Evolutionary conservation across 2,329 filamentous ascomycete species (phyloP).

Genomic region (Chrysoporthe cubensis): DNA sequence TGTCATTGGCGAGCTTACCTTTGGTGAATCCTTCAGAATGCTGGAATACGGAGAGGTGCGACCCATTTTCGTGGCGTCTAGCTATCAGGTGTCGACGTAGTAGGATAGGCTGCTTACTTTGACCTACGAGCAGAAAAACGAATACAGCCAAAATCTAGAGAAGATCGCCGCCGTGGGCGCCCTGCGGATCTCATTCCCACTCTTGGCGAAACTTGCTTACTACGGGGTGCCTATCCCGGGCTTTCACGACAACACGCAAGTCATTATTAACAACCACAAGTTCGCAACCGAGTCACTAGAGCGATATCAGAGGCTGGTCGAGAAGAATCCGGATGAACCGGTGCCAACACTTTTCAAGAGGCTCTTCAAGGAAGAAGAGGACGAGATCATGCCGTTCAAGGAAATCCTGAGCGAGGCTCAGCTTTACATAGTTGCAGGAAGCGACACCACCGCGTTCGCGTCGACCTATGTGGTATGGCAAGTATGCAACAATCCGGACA

Average conservation of each 20-base stretch:
- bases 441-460: slow-evolving; percentile 54
- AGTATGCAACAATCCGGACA: slow-evolving; percentile 37
- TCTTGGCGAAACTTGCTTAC: slow-evolving; percentile 27
- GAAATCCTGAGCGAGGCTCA: slow-evolving; percentile 47
- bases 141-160: slow-evolving; percentile 46
- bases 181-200: slow-evolving; percentile 37
- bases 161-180: slow-evolving; percentile 32
- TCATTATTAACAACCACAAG: not conserved
- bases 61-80: not conserved
- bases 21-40: slow-evolving; percentile 59
- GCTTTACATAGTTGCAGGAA: slow-evolving; percentile 53
- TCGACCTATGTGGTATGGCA: slow-evolving; percentile 53
- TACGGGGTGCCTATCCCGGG: slow-evolving; percentile 22
- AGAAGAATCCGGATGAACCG: slow-evolving; percentile 13
- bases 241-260: slow-evolving; percentile 12
- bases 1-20: slow-evolving; percentile 56
- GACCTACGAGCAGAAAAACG: slow-evolving; percentile 39
- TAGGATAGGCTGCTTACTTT: not conserved
- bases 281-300: slow-evolving; percentile 12
- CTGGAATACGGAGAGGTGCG: slow-evolving; percentile 53
- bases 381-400: slow-evolving; percentile 32
- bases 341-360: slow-evolving; percentile 43
- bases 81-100: not conserved
- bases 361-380: slow-evolving; percentile 41
- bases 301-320: slow-evolving; percentile 16